phyloP scores from a whole-genome alignment of 306 rosid genomes.

The Dalbergia cochinchinensis region DNA sequence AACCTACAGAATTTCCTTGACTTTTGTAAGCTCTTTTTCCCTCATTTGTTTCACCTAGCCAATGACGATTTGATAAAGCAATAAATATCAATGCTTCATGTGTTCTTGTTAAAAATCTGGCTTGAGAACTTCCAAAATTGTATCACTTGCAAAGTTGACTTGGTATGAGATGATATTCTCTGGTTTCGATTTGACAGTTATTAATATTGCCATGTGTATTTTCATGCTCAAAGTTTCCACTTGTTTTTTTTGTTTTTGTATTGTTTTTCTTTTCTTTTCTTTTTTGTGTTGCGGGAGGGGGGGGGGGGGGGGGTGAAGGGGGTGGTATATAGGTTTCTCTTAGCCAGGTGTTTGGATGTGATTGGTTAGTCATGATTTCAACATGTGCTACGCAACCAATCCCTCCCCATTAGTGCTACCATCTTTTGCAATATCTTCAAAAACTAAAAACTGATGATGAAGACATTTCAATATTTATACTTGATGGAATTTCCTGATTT shows the following conservation, averaged over 20 bases:
- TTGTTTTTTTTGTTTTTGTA: too few species aligned
- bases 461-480: constrained; percentile 1
- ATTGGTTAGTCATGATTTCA: constrained; percentile 48
- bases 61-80: neutral
- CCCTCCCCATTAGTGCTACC: constrained; percentile 11
- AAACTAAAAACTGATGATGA: constrained; percentile 27
- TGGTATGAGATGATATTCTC: constrained; percentile 29
- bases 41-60: constrained; percentile 34
- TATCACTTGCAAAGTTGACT: constrained; percentile 53
- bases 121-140: constrained; percentile 14
- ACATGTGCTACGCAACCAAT: constrained; percentile 43
- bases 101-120: constrained; percentile 36
- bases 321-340: constrained; percentile 33
- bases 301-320: neutral
- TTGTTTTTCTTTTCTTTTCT: too few species aligned
- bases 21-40: constrained; percentile 31
- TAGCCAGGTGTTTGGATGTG: constrained; percentile 38
- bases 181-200: constrained; percentile 53
- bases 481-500: constrained; percentile 21
- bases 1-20: constrained; percentile 32
- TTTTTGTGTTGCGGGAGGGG: too few species aligned
- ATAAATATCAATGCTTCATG: constrained; percentile 37
- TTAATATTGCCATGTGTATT: constrained; percentile 48
- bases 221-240: constrained; percentile 18
- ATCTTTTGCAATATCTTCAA: constrained; percentile 31